Evolutionary conservation across 306 rosid genomes (phyloP), one percentile per base, ranked within the genome.

Genomic region (Urtica urens): DNA sequence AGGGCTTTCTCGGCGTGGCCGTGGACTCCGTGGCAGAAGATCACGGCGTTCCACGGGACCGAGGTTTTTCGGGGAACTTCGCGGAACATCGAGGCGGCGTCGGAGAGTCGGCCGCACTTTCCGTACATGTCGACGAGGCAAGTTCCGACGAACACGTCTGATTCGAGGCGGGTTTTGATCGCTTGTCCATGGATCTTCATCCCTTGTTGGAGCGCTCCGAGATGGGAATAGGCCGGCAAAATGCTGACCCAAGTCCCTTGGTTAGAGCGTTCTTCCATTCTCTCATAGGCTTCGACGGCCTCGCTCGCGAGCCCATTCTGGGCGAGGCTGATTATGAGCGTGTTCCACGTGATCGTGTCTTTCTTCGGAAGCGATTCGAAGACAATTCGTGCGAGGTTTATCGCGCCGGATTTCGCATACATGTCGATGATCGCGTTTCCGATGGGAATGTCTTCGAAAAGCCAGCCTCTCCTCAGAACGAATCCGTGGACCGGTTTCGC

Each of bases 101-200:
- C 77, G 34, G 63, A 73, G 53, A 70, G 28, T 45, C 64, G 62
- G 22, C 80, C 80, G 26, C 80, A 74, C 70, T 74, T 74, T 58
- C 77, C 80, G 28, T 74, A 74, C 77, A 74, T 65, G 58, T 74
- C 80, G 28, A 69, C 44, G 41, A 74, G 53, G 66, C 77, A 65
- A 24, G 80, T 74, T 38, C 55, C 73, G 21, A 74, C 67, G 28
- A 65, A 74, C 58, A 70, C 54, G 31, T 74, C 80, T 17, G 54
- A 24, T 61, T 69, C 52, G 20, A 70, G 62, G 49, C 15, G 17
- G 24, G 57, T 49, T 65, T 74, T 74, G 10, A 70, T 74, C 53
- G 70, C 63, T 61, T 26, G 64, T 23, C 73, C 76, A 52, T 74
- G 80, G 30, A 71, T 54, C 62, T 14, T 74, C 76, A 74, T 60